These are phyloP conservation scores for Venturia oleaginea DNA, from an alignment of 2,329 filamentous ascomycete species.

Conservation along the genomic window DNA sequence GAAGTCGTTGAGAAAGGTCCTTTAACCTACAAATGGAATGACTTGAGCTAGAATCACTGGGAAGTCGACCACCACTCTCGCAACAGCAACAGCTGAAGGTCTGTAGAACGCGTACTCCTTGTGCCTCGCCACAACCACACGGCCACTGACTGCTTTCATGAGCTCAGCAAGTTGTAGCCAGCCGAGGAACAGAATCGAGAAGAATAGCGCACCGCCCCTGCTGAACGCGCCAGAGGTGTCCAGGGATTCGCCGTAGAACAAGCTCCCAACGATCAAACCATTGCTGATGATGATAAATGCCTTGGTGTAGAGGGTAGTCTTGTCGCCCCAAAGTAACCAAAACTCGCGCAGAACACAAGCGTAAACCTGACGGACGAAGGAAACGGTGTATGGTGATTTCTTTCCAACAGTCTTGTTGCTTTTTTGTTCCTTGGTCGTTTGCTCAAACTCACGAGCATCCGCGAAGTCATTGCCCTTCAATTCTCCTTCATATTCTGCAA, in stretches of 20 bases:
- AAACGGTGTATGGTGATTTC: conserved; percentile 68
- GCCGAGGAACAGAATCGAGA: conserved; percentile 55
- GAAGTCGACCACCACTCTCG: conserved; percentile 30
- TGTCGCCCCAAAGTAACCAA: conserved; percentile 70
- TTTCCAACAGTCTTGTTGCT: conserved; percentile 52
- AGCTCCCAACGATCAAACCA: conserved; percentile 11
- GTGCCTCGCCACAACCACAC: conserved; percentile 60
- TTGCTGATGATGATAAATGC: conserved; percentile 59
- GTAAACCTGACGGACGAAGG: conserved; percentile 60
- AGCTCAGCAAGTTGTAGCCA: conserved; percentile 71
- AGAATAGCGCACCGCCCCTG: conserved; percentile 55
- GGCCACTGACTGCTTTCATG: conserved; percentile 65
- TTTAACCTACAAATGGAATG: conserved; percentile 40
- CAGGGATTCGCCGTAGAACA: conserved; percentile 12
- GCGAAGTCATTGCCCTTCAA: conserved; percentile 48
- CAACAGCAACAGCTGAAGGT: conserved; percentile 47
- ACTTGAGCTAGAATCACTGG: conserved; percentile 35
- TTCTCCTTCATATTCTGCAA: conserved; percentile 50
- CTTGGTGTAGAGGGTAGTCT: conserved; percentile 66
- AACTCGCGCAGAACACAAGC: conserved; percentile 64
- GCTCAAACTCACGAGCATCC: conserved; percentile 57
- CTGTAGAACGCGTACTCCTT: conserved; percentile 61
- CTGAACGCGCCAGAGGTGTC: conserved; percentile 52
- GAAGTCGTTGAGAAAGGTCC: conserved; percentile 15
- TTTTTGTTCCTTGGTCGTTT: conserved; percentile 56